phyloP scores from a whole-genome alignment of 345 rosid species.

The Linum usitatissimum region DNA sequence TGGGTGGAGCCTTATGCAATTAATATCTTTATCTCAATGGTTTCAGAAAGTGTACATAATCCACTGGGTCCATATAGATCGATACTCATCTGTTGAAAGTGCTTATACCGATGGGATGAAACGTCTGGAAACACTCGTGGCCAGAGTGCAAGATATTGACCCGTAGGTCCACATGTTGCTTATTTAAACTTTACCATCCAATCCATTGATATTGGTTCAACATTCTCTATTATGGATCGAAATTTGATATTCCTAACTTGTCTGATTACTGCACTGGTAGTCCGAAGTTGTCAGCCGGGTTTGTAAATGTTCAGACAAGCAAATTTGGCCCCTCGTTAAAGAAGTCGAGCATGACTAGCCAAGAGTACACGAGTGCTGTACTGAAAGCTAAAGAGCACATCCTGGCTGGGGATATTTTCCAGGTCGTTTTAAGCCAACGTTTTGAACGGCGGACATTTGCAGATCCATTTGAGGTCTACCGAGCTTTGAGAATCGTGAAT shows the following conservation, averaged over 20 bases:
- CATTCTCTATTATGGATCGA: no score
- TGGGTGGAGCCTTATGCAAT: not conserved
- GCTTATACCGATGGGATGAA: constrained; percentile 45
- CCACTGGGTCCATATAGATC: constrained; percentile 52
- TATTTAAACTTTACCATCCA: not conserved
- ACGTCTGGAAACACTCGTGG: constrained; percentile 32
- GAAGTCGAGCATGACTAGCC: constrained; percentile 57
- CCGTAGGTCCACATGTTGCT: constrained; percentile 27
- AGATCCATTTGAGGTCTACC: constrained; percentile 78
- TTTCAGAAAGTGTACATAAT: constrained; percentile 42
- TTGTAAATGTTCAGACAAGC: constrained; percentile 39
- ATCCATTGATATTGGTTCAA: not conserved
- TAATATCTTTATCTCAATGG: not conserved
- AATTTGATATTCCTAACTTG: not conserved
- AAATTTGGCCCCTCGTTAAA: constrained; percentile 51
- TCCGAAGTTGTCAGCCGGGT: constrained; percentile 45
- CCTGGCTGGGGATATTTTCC: constrained; percentile 81
- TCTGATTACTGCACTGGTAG: constrained; percentile 25
- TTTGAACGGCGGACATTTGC: constrained; percentile 85
- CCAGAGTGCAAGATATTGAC: constrained; percentile 30
- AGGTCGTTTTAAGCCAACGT: constrained; percentile 74
- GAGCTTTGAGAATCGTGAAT: constrained; percentile 80
- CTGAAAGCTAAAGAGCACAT: constrained; percentile 75
- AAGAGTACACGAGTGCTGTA: constrained; percentile 57
- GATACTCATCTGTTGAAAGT: constrained; percentile 31